Percentiles rank a stretch among this genome's conserved stretches.
phyloP scores from a whole-genome alignment of 2,329 filamentous ascomycete species.

The Capronia coronata region DNA sequence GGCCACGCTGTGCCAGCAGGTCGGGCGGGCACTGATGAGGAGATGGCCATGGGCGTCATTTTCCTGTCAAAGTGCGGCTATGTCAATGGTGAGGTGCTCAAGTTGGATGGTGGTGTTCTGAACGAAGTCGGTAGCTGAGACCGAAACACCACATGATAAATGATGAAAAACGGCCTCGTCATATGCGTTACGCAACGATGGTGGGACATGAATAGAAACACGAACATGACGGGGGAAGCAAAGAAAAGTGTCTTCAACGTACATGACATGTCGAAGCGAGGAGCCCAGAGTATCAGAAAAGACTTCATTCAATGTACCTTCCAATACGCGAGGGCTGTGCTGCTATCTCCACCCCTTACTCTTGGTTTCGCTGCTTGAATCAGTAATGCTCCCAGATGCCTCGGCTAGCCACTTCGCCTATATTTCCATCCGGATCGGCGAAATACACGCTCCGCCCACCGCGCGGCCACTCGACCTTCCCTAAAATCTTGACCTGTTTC shows the following conservation, averaged over 20 bases:
- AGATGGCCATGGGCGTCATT: slow-evolving; percentile 59
- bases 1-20: slow-evolving; percentile 44
- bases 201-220: background rate
- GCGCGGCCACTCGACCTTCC: slow-evolving; percentile 29
- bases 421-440: slow-evolving; percentile 31
- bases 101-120: slow-evolving; percentile 44
- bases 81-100: slow-evolving; percentile 44
- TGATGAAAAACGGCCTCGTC: slow-evolving; percentile 21
- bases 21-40: slow-evolving; percentile 55
- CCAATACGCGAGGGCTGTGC: too few species aligned
- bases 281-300: too few species aligned
- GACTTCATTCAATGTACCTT: too few species aligned
- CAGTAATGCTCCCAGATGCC: slow-evolving; percentile 32
- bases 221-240: background rate
- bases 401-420: slow-evolving; percentile 31
- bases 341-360: too few species aligned
- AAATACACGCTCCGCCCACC: slow-evolving; percentile 33
- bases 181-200: too few species aligned
- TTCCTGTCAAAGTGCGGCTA: slow-evolving; percentile 44
- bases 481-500: slow-evolving; percentile 27
- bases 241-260: background rate
- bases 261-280: background rate
- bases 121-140: slow-evolving; percentile 15
- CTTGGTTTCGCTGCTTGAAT: too few species aligned
- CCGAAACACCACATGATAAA: slow-evolving; percentile 6